phyloP scores from a whole-genome alignment of 2,329 filamentous ascomycete species.

The Arthroderma uncinatum region DNA sequence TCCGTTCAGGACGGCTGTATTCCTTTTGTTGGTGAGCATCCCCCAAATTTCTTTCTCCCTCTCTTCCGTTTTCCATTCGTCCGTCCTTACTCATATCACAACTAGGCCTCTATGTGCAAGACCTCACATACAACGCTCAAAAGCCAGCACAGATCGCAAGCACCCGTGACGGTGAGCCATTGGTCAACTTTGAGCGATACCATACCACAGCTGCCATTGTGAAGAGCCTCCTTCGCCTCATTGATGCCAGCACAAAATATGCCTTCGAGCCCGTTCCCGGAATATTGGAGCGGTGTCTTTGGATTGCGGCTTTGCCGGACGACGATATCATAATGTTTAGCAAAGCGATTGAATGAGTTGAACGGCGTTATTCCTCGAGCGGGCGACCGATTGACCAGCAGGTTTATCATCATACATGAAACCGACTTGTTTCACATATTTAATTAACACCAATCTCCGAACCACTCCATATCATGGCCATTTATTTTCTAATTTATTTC shows the following conservation, averaged over 20 bases:
- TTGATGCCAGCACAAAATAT: slow-evolving; percentile 54
- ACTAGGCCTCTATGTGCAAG: slow-evolving; percentile 51
- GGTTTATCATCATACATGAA: not conserved
- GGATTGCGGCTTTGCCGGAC: slow-evolving; percentile 51
- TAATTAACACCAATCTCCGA: not conserved
- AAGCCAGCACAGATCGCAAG: slow-evolving; percentile 49
- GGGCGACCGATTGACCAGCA: not conserved
- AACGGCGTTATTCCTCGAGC: not conserved
- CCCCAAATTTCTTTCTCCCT: not conserved
- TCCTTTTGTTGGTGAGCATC: slow-evolving; percentile 49
- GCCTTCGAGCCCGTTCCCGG: slow-evolving; percentile 47
- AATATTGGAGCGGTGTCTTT: slow-evolving; percentile 51
- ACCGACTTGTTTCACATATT: not conserved
- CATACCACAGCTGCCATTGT: slow-evolving; percentile 55
- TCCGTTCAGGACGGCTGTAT: slow-evolving; percentile 52
- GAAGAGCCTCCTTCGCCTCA: slow-evolving; percentile 51
- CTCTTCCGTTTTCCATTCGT: not conserved
- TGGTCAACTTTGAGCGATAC: slow-evolving; percentile 57
- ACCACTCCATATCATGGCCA: not conserved
- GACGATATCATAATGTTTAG: slow-evolving; percentile 43
- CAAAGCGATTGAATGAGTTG: slow-evolving; percentile 27
- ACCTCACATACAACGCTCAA: slow-evolving; percentile 56
- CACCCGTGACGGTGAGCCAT: slow-evolving; percentile 39
- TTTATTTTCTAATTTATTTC: not conserved
- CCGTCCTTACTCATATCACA: not conserved